Evolutionary conservation across 75 land plant species (phyloP).

Genomic region (Sequoia sempervirens): DNA sequence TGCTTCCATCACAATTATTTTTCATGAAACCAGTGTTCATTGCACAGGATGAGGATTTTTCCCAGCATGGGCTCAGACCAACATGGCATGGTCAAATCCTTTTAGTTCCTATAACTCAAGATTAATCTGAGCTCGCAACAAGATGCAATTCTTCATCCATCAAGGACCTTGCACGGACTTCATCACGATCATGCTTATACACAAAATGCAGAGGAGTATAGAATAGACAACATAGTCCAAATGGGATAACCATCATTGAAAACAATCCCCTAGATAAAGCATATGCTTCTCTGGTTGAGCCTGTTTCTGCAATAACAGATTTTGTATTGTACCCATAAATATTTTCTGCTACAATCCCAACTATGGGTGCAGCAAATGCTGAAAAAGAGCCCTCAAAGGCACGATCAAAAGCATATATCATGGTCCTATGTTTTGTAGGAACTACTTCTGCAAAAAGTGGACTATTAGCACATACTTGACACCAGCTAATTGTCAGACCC

Average conservation of each 20-base stretch:
- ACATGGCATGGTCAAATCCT: neutral
- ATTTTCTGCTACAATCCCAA: conserved; percentile 82
- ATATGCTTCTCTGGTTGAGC: conserved; percentile 63
- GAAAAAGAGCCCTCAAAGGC: conserved; percentile 92
- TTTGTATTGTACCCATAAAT: conserved; percentile 77
- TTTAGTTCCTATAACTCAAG: neutral
- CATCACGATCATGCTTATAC: conserved; percentile 61
- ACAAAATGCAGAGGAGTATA: conserved; percentile 69
- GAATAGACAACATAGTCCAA: conserved; percentile 78
- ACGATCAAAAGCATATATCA: conserved; percentile 94
- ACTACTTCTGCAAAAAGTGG: conserved; percentile 97
- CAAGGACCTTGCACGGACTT: conserved; percentile 24
- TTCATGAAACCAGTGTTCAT: neutral
- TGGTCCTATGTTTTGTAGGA: conserved; percentile 87
- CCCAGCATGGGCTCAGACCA: neutral
- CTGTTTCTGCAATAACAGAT: conserved; percentile 29
- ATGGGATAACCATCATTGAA: conserved; percentile 87
- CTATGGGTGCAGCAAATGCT: conserved; percentile 86
- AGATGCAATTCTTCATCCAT: conserved; percentile 37
- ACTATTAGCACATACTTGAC: conserved; percentile 76
- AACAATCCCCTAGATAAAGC: conserved; percentile 87
- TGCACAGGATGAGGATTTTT: neutral
- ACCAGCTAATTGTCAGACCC: conserved; percentile 97
- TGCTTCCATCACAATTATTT: neutral
- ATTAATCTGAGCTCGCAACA: neutral